Base-by-base conservation (phyloP, 2,329 filamentous ascomycete genomes). In the Ophiostoma piceae region DNA sequence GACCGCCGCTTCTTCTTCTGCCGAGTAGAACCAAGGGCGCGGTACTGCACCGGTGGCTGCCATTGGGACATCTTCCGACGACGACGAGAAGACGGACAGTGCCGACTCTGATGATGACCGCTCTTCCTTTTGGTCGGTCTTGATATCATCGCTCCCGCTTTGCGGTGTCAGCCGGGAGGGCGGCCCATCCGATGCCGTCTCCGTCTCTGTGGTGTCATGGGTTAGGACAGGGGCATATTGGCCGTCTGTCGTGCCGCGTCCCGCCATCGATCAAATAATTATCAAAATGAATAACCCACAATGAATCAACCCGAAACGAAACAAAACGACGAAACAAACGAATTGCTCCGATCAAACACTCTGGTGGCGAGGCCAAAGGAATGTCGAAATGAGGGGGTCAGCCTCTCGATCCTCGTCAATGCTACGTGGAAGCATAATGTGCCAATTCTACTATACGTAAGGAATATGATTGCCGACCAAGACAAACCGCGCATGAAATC, bases 1-100 rank as follows among this genome's bases (percentile, higher is more conserved):
- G 9, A 96, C 88, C 3, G 83, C 81, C 29, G 78, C 80, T 76
- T 96, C 93, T 78, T 97, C 93, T 69, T 93, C 89, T 0, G 81
- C 79, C 2, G 84, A 84, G 71, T 84, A 86, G 26, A 79, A 76
- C 75, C 79, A 60, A 71, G 72, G 75, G 19, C 73, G 71, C 3
- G 9, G 22, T 3, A n/a, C n/a, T 26, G 57, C 14, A 11, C n/a
- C 16, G 68, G 51, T 8, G 71, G 22, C 71, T 39, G 16, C 8
- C 67, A 32, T 22, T 22, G 2, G 39, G n/a, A 11, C 9, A 29
- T 65, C 35, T n/a, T 65, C 60, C 12, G 60, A 65, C 16, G 60
- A 39, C 35, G 19, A 22, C 16, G 62, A 39, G 12, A 65, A 37
- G 60, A 65, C 4, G 8, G 68, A 29, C 39, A 26, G 26, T 11